Evolutionary conservation across 192 early-diverging fungal genomes (phyloP).

Genomic region (Phycomyces nitens): DNA sequence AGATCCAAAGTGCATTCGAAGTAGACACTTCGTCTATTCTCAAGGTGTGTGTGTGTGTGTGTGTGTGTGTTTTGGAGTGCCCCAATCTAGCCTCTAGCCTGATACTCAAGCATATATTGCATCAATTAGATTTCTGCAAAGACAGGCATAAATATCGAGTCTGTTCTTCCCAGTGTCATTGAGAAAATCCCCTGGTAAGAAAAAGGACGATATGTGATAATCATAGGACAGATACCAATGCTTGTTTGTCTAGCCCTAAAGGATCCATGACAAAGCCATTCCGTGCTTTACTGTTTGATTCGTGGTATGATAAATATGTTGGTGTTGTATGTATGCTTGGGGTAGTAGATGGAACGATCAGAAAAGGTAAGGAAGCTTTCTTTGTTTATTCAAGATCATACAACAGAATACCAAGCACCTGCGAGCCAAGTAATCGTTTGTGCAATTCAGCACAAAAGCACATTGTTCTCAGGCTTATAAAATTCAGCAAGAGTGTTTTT

Average conservation of each 20-base stretch:
- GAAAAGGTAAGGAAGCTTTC: slow-evolving; percentile 50
- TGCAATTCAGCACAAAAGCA: too few relatives aligned
- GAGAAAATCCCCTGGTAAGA: slow-evolving; percentile 67
- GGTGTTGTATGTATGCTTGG: slow-evolving; percentile 95
- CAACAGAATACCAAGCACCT: too few relatives aligned
- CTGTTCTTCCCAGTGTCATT: slow-evolving; percentile 75
- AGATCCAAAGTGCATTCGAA: slow-evolving; percentile 89
- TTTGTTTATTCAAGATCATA: too few relatives aligned
- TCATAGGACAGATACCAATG: neutral
- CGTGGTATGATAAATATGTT: slow-evolving; percentile 96
- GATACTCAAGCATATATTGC: neutral
- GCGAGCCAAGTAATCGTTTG: too few relatives aligned
- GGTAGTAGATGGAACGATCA: slow-evolving; percentile 77
- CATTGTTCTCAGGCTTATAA: too few relatives aligned
- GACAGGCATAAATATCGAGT: slow-evolving; percentile 68
- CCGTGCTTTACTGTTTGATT: slow-evolving; percentile 90
- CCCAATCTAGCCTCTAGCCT: neutral
- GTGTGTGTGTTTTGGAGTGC: too few relatives aligned
- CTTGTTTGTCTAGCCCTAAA: slow-evolving; percentile 46
- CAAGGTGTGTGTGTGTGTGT: slow-evolving; percentile 22
- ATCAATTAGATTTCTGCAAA: slow-evolving; percentile 85
- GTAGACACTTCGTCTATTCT: slow-evolving; percentile 60
- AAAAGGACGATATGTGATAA: neutral
- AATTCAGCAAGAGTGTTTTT: too few relatives aligned
- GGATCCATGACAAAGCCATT: slow-evolving; percentile 67